A percentile compares a stretch with the other conserved stretches of the same genome.
Evolutionary conservation across 805 yeast species (phyloP).

Genomic region (Lipomyces sp.): DNA sequence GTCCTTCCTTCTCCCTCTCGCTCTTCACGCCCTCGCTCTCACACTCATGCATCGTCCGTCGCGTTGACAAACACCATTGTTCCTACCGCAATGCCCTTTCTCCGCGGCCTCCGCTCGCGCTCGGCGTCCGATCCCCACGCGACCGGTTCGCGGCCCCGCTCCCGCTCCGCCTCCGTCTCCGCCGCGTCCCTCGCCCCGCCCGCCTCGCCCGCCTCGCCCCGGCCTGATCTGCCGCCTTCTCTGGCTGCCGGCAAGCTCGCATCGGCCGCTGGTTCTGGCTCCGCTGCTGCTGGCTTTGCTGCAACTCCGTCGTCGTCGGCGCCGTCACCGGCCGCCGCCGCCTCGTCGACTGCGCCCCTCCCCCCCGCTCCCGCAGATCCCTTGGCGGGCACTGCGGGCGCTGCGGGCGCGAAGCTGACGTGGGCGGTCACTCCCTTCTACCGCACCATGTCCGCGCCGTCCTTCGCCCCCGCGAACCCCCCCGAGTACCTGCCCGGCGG

Average conservation of each 20-base stretch:
- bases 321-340: too few relatives aligned
- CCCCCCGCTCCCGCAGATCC: too few relatives aligned
- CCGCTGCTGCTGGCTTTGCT: too few relatives aligned
- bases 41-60: neutral
- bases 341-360: too few relatives aligned
- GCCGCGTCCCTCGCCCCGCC: neutral
- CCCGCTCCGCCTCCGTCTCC: neutral
- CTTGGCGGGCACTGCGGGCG: too few relatives aligned
- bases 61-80: neutral
- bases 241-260: neutral
- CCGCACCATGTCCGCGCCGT: constrained; percentile 18
- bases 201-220: neutral
- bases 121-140: constrained; percentile 22
- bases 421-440: constrained; percentile 6
- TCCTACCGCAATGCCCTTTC: constrained; percentile 19
- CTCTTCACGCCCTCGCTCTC: neutral
- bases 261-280: too few relatives aligned
- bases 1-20: neutral
- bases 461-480: constrained; percentile 13
- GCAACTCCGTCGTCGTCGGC: too few relatives aligned
- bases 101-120: constrained; percentile 25
- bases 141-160: neutral
- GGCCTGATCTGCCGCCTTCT: neutral
- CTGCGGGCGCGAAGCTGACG: too few relatives aligned
- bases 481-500: constrained; percentile 19